Conservation (phyloP, 768 basidiomycete species). For the Rhizopogon salebrosus region DNA sequence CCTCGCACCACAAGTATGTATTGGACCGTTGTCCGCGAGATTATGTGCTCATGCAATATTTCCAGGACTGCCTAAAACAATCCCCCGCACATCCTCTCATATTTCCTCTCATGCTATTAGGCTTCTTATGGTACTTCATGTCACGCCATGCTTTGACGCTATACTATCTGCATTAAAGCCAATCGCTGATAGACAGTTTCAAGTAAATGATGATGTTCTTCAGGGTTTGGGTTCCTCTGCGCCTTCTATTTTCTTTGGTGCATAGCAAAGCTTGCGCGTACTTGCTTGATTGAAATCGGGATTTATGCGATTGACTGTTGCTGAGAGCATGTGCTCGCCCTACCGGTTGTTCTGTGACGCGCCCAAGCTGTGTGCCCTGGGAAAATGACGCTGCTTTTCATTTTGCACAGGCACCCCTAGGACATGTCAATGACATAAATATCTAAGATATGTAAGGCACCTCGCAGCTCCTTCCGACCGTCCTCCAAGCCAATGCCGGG, state of each 20-base stretch:
- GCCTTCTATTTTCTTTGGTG: not conserved
- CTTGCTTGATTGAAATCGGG: not conserved
- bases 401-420: conserved; percentile 21
- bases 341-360: not conserved
- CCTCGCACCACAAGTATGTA: conserved; percentile 72
- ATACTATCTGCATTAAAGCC: conserved; percentile 9
- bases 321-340: not conserved
- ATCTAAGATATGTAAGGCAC: too few species aligned
- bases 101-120: conserved; percentile 4
- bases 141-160: conserved; percentile 8
- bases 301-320: not conserved
- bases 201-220: not conserved
- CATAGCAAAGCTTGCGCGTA: not conserved
- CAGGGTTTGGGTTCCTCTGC: not conserved
- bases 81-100: not conserved
- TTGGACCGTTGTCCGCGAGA: not conserved
- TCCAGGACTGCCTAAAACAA: conserved; percentile 7
- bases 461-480: too few species aligned
- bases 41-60: not conserved
- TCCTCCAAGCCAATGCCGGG: not conserved
- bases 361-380: too few species aligned
- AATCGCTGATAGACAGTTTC: not conserved
- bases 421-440: conserved; percentile 19
- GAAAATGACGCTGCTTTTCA: too few species aligned
- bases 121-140: conserved; percentile 9